Percentiles rank a stretch among this genome's conserved stretches.
These are phyloP conservation scores for Monosporascus sp. DNA, from an alignment of 2,329 filamentous ascomycete species.

Conservation along the genomic window DNA sequence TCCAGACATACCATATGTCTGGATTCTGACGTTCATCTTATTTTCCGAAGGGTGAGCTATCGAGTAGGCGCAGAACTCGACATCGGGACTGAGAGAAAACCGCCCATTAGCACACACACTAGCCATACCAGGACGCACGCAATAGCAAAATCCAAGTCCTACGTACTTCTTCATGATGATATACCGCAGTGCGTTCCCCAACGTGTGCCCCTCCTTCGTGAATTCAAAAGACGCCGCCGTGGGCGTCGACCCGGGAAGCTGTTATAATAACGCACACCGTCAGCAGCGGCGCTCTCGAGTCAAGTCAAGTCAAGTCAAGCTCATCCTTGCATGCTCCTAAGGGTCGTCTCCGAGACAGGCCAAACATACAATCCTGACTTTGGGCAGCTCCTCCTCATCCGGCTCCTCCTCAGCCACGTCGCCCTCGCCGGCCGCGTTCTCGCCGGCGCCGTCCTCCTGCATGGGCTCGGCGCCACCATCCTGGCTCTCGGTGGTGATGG, in stretches of 20 bases:
- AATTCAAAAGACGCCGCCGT: slow-evolving; percentile 95
- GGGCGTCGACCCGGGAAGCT: slow-evolving; percentile 81
- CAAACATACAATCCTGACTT: slow-evolving; percentile 55
- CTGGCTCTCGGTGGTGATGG: slow-evolving; percentile 42
- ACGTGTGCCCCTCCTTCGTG: slow-evolving; percentile 85
- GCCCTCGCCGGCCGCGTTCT: slow-evolving; percentile 25
- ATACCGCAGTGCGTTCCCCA: slow-evolving; percentile 89
- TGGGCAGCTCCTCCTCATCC: slow-evolving; percentile 45
- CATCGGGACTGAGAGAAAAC: slow-evolving; percentile 63
- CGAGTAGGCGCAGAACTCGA: slow-evolving; percentile 97
- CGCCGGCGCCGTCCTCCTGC: slow-evolving; percentile 23
- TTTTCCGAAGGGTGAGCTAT: slow-evolving; percentile 94
- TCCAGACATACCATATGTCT: slow-evolving; percentile 77
- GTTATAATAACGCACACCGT: neutral
- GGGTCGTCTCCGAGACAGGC: slow-evolving; percentile 5
- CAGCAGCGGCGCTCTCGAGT: neutral
- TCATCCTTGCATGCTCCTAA: slow-evolving; percentile 1
- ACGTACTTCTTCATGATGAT: slow-evolving; percentile 98
- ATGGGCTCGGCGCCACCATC: slow-evolving; percentile 24
- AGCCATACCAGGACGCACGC: neutral
- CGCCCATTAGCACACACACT: neutral
- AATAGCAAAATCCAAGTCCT: neutral
- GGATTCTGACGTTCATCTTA: slow-evolving; percentile 96
- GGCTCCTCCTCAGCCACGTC: slow-evolving; percentile 38
- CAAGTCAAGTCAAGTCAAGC: no score